Evolutionary conservation across 805 yeast genomes (phyloP).

Genomic region (Sugiyamaella floridensis): DNA sequence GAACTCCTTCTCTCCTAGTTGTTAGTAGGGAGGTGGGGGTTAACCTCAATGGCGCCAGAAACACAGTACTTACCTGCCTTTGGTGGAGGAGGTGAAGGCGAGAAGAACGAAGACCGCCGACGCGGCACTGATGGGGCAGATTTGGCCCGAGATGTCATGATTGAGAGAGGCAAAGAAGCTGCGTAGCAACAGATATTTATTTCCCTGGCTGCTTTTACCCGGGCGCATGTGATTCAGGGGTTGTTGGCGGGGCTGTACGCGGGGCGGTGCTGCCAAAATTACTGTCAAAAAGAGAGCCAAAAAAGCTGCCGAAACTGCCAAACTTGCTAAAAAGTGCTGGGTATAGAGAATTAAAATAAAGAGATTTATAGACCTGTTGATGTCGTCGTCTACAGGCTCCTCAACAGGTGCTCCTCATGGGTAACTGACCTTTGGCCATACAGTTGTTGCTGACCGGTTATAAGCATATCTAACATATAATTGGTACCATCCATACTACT

Average conservation of each 20-base stretch:
- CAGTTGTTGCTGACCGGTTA: no score
- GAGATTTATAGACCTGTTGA: no score
- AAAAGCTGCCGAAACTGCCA: no score
- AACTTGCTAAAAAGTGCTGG: no score
- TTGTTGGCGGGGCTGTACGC: neutral
- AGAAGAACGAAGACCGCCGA: constrained; percentile 30
- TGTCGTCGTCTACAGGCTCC: no score
- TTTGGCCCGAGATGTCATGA: neutral
- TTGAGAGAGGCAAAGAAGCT: neutral
- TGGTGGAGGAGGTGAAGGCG: constrained; percentile 31
- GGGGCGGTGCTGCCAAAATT: no score
- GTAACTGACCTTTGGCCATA: no score
- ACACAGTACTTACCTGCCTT: constrained; percentile 11
- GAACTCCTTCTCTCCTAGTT: constrained; percentile 40
- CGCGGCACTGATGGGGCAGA: constrained; percentile 11
- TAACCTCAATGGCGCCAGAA: neutral
- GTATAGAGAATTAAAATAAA: no score
- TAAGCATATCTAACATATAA: no score
- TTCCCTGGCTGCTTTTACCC: neutral
- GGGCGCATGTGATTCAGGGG: neutral
- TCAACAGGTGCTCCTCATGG: no score
- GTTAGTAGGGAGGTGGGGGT: neutral
- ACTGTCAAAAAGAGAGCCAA: no score
- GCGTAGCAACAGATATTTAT: neutral
- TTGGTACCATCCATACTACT: no score